Evolutionary conservation across 73 alveolate genomes (phyloP).

Genomic region (Symbiodinium pilosum): DNA sequence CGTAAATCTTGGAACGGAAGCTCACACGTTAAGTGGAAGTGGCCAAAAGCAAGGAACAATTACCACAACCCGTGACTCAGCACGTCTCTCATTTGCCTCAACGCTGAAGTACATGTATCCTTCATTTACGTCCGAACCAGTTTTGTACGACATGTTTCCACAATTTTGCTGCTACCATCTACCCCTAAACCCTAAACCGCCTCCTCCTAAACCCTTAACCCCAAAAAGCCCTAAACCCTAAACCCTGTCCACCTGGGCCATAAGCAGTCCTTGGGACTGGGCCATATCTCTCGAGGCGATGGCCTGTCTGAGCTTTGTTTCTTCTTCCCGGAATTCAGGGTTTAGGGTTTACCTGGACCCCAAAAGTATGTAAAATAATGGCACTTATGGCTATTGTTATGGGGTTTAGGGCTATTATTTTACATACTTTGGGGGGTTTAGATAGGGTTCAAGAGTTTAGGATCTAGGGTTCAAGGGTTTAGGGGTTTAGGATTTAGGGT

Average conservation of each 20-base stretch:
- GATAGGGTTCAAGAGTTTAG: neutral
- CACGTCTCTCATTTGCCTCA: no score
- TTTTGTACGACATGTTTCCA: no score
- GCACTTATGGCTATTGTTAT: neutral
- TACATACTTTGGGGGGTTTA: neutral
- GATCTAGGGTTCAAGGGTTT: neutral
- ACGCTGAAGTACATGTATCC: no score
- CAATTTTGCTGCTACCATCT: no score
- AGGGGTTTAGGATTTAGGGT: neutral
- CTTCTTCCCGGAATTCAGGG: neutral
- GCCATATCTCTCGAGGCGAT: neutral
- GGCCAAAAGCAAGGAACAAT: no score
- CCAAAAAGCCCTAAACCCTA: neutral
- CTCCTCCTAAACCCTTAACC: neutral
- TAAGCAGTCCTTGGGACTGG: neutral
- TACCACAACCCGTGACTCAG: no score
- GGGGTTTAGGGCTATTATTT: neutral
- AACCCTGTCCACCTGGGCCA: neutral
- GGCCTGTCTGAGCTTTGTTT: neutral
- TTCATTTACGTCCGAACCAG: no score
- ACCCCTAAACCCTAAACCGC: neutral
- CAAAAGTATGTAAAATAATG: neutral
- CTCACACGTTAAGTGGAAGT: no score
- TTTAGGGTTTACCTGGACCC: neutral
- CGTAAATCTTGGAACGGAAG: no score